Base-by-base conservation (phyloP, 1,284 basidiomycete genomes). In the Cryptococcus sp. region DNA sequence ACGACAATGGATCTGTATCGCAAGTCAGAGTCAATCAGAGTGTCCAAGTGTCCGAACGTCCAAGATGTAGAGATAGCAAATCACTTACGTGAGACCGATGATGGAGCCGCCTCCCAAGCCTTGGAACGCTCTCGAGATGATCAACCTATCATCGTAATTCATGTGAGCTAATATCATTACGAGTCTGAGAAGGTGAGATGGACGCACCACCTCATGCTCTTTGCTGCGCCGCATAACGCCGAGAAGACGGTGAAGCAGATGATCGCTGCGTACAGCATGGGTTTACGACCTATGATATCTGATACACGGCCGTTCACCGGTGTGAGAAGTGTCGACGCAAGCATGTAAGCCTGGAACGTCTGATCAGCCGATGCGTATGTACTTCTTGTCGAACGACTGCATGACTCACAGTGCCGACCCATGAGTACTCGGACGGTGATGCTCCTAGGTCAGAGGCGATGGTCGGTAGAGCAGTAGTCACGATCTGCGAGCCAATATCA, bases 201-300 rank as follows among this genome's bases (percentile, higher is more conserved):
- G 7, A 62, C 63, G 20, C n/a, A 63, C 70, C 72, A 73, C 19
- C 59, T 70, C 50, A 69, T 67, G 47, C 57, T 74, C 60, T 75
- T 72, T 4, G 75, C 73, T 0, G 69, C 69, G 17, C 75, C 75
- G 54, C 75, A 77, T 2, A 77, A 52, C 0, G 72, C 75, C 1
- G 70, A 72, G 51, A 66, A 69, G 41, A 76, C 46, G 3, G 66
- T 65, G 57, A 77, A 76, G 15, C 68, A 50, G 46, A 76, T 45
- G 52, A 77, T 76, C 15, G 71, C 69, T 11, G 58, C 64, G 58
- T 76, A 76, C 17, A 77, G 52, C 65, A 76, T 65, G 2, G 72
- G 70, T 63, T 77, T 77, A 19, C 75, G 60, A 5, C 75, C 75
- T 10, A 75, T 55, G 47, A 76, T 75, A 54, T 77, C 75, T 1